phyloP scores from a whole-genome alignment of 2,329 filamentous ascomycete genomes.

The Sclerotinia borealis region DNA sequence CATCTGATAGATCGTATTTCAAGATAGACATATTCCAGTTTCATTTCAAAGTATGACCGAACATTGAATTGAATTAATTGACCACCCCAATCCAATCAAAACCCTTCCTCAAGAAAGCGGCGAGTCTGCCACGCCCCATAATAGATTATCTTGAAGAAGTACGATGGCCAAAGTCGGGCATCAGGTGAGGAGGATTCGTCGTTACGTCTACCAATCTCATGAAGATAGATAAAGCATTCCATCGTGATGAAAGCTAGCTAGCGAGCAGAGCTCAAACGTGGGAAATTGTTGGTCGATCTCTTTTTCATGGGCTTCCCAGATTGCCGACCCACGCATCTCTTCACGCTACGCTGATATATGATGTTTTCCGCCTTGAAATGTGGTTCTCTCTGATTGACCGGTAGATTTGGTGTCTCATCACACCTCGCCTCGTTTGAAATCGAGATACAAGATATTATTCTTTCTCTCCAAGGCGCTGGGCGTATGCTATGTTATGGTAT shows the following conservation, averaged over 20 bases:
- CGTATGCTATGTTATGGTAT: too few relatives aligned
- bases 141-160: constrained; percentile 1
- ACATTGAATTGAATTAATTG: too few relatives aligned
- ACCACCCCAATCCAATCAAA: neutral
- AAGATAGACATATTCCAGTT: neutral
- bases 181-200: neutral
- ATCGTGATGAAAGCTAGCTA: neutral
- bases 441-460: neutral
- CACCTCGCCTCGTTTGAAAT: neutral
- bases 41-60: neutral
- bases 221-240: neutral
- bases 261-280: neutral
- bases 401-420: neutral
- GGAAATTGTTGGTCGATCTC: neutral
- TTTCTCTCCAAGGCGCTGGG: neutral
- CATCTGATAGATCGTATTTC: constrained; percentile 13
- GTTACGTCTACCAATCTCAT: neutral
- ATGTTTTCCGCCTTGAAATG: constrained; percentile 6
- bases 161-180: neutral
- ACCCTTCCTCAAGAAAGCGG: neutral
- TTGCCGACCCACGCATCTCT: neutral
- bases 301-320: neutral
- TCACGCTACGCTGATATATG: neutral
- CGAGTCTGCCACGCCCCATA: neutral
- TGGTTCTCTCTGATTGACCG: constrained; percentile 3